phyloP scores from a whole-genome alignment of 1,284 basidiomycete genomes.

The Inonotus hispidus region DNA sequence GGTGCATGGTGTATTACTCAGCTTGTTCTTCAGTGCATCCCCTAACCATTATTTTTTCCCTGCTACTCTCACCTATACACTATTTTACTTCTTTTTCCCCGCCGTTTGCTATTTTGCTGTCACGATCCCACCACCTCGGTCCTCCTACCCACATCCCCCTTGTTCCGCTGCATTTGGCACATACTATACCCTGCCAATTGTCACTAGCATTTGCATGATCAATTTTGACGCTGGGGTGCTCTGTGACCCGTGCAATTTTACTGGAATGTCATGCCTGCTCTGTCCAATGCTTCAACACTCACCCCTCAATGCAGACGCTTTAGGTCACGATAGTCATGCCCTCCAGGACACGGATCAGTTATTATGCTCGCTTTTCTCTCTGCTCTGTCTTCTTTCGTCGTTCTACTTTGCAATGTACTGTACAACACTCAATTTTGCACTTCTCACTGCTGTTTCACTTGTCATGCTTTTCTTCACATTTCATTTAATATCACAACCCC shows the following conservation, averaged over 20 bases:
- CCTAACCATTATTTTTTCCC: slow-evolving; percentile 2
- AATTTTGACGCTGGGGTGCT: slow-evolving; percentile 16
- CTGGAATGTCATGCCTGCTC: neutral
- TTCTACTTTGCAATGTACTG: too few relatives aligned
- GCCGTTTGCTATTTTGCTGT: slow-evolving; percentile 13
- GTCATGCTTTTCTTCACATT: too few relatives aligned
- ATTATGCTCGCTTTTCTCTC: too few relatives aligned
- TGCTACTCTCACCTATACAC: neutral
- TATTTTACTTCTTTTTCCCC: neutral
- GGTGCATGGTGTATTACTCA: slow-evolving; percentile 13
- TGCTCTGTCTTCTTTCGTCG: too few relatives aligned
- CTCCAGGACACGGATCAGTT: too few relatives aligned
- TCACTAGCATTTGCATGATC: slow-evolving; percentile 10
- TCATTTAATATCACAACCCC: too few relatives aligned
- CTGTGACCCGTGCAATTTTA: neutral
- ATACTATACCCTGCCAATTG: slow-evolving; percentile 15
- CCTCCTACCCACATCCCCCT: neutral
- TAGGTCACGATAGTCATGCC: too few relatives aligned
- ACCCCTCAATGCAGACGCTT: too few relatives aligned
- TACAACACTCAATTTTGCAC: too few relatives aligned
- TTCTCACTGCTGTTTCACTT: too few relatives aligned
- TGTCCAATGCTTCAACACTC: too few relatives aligned
- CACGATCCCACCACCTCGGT: slow-evolving; percentile 1
- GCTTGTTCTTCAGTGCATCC: neutral
- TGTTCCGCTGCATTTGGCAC: neutral